Percentiles rank a stretch among this genome's conserved stretches.
Evolutionary conservation across 208 protist species (phyloP).

Genomic region (Acanthamoeba rhysodes): DNA sequence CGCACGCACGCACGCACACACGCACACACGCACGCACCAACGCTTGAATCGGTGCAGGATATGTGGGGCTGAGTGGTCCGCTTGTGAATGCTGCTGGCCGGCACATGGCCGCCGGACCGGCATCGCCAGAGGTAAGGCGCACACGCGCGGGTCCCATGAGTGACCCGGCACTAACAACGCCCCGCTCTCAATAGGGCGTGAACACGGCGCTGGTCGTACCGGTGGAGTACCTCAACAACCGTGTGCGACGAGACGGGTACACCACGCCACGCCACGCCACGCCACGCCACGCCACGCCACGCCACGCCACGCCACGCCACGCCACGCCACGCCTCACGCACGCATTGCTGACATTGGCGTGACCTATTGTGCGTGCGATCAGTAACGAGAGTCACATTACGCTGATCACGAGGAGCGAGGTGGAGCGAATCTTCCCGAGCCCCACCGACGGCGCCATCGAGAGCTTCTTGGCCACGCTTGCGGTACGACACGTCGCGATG

Average conservation of each 20-base stretch:
- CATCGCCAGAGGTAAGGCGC: not conserved
- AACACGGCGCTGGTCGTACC: not conserved
- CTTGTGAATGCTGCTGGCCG: not conserved
- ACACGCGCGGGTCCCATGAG: no score
- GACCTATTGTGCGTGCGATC: not conserved
- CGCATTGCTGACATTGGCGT: no score
- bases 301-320: no score
- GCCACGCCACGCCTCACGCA: no score
- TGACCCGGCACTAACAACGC: no score
- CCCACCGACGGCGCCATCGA: not conserved
- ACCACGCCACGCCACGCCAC: no score
- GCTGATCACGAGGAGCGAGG: not conserved
- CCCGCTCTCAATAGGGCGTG: not conserved
- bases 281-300: no score
- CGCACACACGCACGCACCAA: not conserved
- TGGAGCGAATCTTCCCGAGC: not conserved
- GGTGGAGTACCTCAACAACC: not conserved
- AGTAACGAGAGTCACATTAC: slow-evolving; percentile 41
- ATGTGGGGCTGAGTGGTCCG: slow-evolving; percentile 8
- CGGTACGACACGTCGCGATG: not conserved
- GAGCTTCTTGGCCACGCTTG: not conserved
- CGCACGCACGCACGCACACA: no score
- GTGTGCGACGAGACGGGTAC: slow-evolving; percentile 8
- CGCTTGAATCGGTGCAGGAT: not conserved
- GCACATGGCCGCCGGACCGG: not conserved